Evolutionary conservation across 2,329 filamentous ascomycete species (phyloP), one percentile per base, ranked within the genome.

Genomic region (Aspergillus aculeatinus): DNA sequence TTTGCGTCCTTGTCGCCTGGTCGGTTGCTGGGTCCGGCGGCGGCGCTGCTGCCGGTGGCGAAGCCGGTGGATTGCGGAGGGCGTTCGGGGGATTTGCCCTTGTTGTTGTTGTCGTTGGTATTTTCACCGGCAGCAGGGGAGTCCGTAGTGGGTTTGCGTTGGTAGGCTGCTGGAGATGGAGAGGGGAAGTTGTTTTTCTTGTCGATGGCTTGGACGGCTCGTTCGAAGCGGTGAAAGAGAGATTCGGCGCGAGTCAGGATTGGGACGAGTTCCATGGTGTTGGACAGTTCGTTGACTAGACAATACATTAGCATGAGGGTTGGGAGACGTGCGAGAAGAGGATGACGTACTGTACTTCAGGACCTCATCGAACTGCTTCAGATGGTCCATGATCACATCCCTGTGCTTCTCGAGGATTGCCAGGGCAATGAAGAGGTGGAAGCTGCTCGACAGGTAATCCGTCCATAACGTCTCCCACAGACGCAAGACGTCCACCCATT

Each of bases 381-480:
- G 80, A 76, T 99, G 95, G 58, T 89, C 87, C 89, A 99, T 96
- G 63, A 99, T 98, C 12, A 98, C 90, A 71, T 94, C 89, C n/a
- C 94, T 82, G 70, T 98, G 95, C 78, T 96, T 96, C 76, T 99
- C 95, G 25, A 99, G 77, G 44, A 99, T 96, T 0, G 95, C 94
- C 48, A 99, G 79, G 0, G 96, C 95, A 63, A 99, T 83, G 72
- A 99, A 99, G 14, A 99, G 81, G 72, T 98, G 95, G 77, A 98
- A 99, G 72, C 91, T 92, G 68, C 90, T 90, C 70, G 86, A 93
- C 62, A 92, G 77, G 68, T 89, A 95, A 74, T 99, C 95, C 2
- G 95, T 98, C 95, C 96, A 99, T 2, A 98, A 79, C 0, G 85
- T 83, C 76, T 99, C 95, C 95, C 95, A 99, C 4, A 99, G 80